Conservation (phyloP, 202 grass and related monocot species). For the Schoenoplectus tabernaemontani region DNA sequence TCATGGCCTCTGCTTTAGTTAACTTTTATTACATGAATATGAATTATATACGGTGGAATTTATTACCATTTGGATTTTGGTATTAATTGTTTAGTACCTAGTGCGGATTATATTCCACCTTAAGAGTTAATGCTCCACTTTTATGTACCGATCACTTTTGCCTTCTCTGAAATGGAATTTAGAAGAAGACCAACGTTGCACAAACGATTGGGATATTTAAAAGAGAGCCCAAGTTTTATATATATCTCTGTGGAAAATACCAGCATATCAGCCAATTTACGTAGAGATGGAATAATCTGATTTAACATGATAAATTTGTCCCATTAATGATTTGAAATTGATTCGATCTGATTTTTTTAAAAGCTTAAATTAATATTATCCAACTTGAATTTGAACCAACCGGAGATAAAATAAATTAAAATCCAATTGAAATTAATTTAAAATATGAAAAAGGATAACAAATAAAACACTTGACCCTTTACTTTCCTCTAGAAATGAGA, state of each 20-base stretch:
- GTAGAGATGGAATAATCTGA: too few species aligned
- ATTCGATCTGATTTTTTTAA: too few species aligned
- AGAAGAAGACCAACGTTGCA: background rate
- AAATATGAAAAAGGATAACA: background rate
- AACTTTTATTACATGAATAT: constrained; percentile 3
- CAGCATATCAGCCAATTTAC: too few species aligned
- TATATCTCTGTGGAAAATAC: too few species aligned
- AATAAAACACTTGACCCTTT: background rate
- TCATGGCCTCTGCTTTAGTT: constrained; percentile 9
- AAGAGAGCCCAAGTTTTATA: background rate
- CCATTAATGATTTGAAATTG: too few species aligned
- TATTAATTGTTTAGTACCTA: background rate
- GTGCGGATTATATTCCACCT: constrained; percentile 15
- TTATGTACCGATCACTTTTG: constrained; percentile 5
- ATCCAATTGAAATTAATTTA: too few species aligned
- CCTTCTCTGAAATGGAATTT: constrained; percentile 1
- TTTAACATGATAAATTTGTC: too few species aligned
- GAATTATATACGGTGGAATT: constrained; percentile 1
- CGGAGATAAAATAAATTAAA: too few species aligned
- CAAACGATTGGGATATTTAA: background rate
- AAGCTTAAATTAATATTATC: too few species aligned
- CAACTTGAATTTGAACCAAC: too few species aligned
- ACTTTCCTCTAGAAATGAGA: background rate
- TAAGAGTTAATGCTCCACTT: background rate
- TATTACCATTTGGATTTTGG: constrained; percentile 21